phyloP scores from a whole-genome alignment of 208 protist genomes.

The Trypanosomatidae sp. region DNA sequence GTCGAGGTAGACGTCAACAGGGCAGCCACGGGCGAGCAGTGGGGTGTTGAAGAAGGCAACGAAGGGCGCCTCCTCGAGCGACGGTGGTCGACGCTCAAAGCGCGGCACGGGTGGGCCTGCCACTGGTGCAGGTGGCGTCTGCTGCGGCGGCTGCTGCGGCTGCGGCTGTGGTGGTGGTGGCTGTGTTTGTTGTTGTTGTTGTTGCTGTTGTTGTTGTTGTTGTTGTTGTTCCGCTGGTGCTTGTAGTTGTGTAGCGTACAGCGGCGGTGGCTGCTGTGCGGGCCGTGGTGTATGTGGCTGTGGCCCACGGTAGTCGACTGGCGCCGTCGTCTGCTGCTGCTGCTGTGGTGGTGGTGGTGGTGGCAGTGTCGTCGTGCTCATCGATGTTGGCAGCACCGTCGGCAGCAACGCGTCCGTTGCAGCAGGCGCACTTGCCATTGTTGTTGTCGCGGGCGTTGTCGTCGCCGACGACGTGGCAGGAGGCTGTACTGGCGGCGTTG shows the following conservation, averaged over 20 bases:
- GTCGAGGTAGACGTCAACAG: slow-evolving; percentile 78
- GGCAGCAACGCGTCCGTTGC: too few species aligned
- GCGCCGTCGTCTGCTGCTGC: too few species aligned
- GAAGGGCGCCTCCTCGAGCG: slow-evolving; percentile 58
- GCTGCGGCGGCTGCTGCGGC: slow-evolving; percentile 12
- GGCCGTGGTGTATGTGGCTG: slow-evolving; percentile 5
- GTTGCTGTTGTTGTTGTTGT: slow-evolving; percentile 7
- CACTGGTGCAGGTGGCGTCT: slow-evolving; percentile 2
- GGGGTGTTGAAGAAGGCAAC: slow-evolving; percentile 41
- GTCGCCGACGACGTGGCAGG: too few species aligned
- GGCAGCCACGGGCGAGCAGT: slow-evolving; percentile 55
- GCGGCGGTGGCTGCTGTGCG: slow-evolving; percentile 5
- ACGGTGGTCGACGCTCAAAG: slow-evolving; percentile 60
- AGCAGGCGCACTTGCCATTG: too few species aligned
- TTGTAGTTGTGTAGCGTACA: slow-evolving; percentile 8
- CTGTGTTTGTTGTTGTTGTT: slow-evolving; percentile 9
- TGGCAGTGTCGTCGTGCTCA: too few species aligned
- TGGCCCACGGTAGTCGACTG: too few species aligned
- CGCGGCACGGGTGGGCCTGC: slow-evolving; percentile 30
- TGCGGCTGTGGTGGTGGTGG: slow-evolving; percentile 8
- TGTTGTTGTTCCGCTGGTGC: slow-evolving; percentile 1
- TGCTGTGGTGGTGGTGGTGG: slow-evolving; percentile 1
- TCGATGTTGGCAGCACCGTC: too few species aligned
- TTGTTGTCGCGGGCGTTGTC: too few species aligned
- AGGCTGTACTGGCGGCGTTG: too few species aligned